These are phyloP conservation scores for Colletotrichum phormii DNA, from an alignment of 2,329 filamentous ascomycete genomes.

Conservation along the genomic window DNA sequence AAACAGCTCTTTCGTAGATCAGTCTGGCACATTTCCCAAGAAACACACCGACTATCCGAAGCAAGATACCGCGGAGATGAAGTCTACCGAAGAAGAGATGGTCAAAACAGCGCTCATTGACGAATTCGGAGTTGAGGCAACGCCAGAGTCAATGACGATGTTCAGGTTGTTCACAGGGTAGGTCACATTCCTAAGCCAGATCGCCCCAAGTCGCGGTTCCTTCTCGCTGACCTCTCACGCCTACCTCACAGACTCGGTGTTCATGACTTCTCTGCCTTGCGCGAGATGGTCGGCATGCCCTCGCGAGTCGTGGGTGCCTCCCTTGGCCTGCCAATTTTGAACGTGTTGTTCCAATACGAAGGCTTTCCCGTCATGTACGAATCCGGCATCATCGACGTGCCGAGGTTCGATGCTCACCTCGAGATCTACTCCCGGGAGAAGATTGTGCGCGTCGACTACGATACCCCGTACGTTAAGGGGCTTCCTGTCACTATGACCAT, in stretches of 20 bases:
- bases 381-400: slow-evolving; percentile 63
- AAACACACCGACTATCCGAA: background rate
- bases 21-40: background rate
- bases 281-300: slow-evolving; percentile 62
- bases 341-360: slow-evolving; percentile 55
- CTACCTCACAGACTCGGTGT: slow-evolving; percentile 59
- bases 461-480: slow-evolving; percentile 67
- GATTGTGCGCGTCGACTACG: slow-evolving; percentile 64
- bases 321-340: slow-evolving; percentile 44
- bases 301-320: slow-evolving; percentile 46
- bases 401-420: slow-evolving; percentile 63
- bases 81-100: background rate
- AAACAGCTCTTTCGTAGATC: background rate
- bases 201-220: too few relatives aligned
- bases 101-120: background rate
- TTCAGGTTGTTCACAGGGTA: background rate
- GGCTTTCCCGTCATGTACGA: slow-evolving; percentile 67
- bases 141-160: background rate
- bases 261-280: slow-evolving; percentile 63
- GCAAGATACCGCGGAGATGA: background rate
- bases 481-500: slow-evolving; percentile 61
- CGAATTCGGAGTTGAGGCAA: background rate
- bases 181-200: background rate
- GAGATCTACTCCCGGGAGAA: slow-evolving; percentile 65
- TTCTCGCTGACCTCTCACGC: slow-evolving; percentile 40